Conservation (phyloP, 2,329 filamentous ascomycete genomes). For the Bipolaris zeicola region DNA sequence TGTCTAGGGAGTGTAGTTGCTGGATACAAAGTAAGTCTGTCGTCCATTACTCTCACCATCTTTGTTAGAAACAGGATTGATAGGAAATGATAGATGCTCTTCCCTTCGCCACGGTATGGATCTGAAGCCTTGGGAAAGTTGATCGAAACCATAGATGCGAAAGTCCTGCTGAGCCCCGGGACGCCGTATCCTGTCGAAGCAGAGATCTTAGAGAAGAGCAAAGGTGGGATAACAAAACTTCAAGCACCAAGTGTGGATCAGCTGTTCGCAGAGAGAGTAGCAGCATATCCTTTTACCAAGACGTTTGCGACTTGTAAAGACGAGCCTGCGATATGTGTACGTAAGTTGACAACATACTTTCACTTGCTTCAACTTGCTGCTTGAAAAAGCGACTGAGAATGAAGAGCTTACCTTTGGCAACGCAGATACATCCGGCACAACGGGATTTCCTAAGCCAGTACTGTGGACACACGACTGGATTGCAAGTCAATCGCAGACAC, state of each 20-base stretch:
- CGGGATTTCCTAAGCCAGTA: constrained; percentile 47
- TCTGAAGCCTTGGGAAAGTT: constrained; percentile 24
- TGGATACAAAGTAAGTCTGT: constrained; percentile 43
- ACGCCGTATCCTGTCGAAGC: constrained; percentile 14
- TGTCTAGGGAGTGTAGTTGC: constrained; percentile 50
- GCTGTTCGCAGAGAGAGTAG: constrained; percentile 14
- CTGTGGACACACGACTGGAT: constrained; percentile 31
- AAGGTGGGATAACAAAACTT: constrained; percentile 13
- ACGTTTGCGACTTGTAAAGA: constrained; percentile 30
- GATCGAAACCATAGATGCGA: constrained; percentile 25
- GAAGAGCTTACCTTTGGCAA: neutral
- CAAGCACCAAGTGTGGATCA: constrained; percentile 23
- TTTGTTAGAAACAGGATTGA: neutral
- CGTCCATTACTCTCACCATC: neutral
- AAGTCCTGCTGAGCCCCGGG: constrained; percentile 22
- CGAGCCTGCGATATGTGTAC: constrained; percentile 38
- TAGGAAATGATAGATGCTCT: constrained; percentile 17
- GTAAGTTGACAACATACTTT: neutral
- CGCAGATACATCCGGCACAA: constrained; percentile 45
- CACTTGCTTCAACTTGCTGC: neutral
- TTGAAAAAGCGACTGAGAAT: neutral
- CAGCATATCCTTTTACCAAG: constrained; percentile 25
- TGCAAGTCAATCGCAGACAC: constrained; percentile 1
- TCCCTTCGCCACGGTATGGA: constrained; percentile 30
- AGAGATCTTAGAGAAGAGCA: constrained; percentile 19